Base-by-base conservation (phyloP, 352 stramenopile species). In the Phytopythium kandeliae region DNA sequence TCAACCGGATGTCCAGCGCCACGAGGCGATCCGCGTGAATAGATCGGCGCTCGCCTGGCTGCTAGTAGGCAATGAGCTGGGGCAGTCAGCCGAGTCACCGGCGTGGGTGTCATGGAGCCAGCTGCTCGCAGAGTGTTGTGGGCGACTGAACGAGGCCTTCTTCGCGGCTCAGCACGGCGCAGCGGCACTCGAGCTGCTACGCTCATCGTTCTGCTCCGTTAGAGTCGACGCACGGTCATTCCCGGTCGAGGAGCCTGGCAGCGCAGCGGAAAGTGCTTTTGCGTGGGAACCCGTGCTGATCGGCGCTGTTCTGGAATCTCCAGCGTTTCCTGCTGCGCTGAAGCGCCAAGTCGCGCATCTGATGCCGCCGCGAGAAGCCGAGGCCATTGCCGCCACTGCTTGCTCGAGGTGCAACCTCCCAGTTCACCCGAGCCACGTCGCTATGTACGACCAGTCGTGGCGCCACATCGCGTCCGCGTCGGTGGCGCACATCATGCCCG, bases 201-300 rank as follows among this genome's bases (percentile, higher is more conserved):
- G 37, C 33, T 11, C 36, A 17, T 21, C 53, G 24, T 76, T 76
- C 48, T 48, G 36, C 34, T 56, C 36, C 8, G 43, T 76, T 31
- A 28, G 52, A 41, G 19, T 48, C 28, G 21, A 13, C 7, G 7
- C 30, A 10, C 33, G 47, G 28, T 9, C 28, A 31, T 31, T 31
- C 4, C 28, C 28, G 4, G 28, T 9, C 25, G 11, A 47, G 48
- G 9, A 25, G 53, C 13, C n/a, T 45, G 53, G 13, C 34, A 25
- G 54, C 25, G 42, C 2, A 9, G 30, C 4, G 22, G n/a, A 48
- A 15, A 1, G 4, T 50, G 35, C 45, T 51, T 71, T 55, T 35
- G 67, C 69, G 15, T 86, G 74, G 74, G 62, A 79, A 21, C 58
- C 74, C 17, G 60, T 58, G 31, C 47, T 86, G 15, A 44, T 82